Evolutionary conservation across 257 asterid species (phyloP), one percentile per base, ranked within the genome.

Genomic region (Solanum tarijense): DNA sequence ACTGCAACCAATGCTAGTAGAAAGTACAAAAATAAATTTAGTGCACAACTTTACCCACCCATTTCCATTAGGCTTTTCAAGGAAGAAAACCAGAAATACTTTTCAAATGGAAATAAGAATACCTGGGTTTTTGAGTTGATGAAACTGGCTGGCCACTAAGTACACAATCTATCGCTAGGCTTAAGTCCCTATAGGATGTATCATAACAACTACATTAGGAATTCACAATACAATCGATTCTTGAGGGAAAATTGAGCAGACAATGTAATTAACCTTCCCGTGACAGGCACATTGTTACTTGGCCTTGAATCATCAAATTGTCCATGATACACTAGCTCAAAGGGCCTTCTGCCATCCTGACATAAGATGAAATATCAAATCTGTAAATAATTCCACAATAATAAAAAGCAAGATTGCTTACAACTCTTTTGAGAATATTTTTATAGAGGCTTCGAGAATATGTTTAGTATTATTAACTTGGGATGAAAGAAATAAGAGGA

Each of bases 291-390:
- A 31, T 89, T 92, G 85, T 89, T 94, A 68, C 94, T 92, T 31
- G 98, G 98, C 83, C 98, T 94, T 85, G 98, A 96, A 93, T 94
- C 98, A 91, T 96, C 99, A 88, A 94, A 96, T 86, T 94, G 99
- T 10, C 99, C 98, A 39, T 94, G 98, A 90, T 95, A 96, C 35
- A 96, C 98, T 84, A 96, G 91, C 94, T 96, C 98, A 92, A 95
- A 96, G 73, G 98, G 98, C 91, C 99, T 92, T 82, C 98, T 96
- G 5, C 98, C 99, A 68, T 96, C 98, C 98, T 95, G 94, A 84
- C 25, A 43, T 71, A 88, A 74, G 89, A 35, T 41, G 60, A 84
- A 85, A 32, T 35, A 32, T 43, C 83, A 83, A 36, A 32, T 68
- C 74, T 68, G 62, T 73, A 55, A 68, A 68, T 65, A 41, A 27